phyloP scores from a whole-genome alignment of 1,284 basidiomycete genomes.

The Ceratobasidium sp. region DNA sequence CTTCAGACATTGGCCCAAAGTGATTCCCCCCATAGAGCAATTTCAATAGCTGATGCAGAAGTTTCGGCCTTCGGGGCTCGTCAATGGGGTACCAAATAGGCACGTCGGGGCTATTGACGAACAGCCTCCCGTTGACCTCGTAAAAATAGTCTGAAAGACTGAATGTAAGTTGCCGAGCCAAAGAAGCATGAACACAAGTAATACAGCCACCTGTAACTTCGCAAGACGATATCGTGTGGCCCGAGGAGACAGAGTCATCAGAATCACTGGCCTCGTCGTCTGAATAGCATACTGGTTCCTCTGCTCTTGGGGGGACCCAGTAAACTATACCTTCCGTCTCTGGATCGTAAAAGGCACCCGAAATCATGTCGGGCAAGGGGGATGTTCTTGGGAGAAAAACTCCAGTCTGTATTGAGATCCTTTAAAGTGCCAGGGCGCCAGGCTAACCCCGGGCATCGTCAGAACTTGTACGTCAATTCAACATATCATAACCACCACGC shows the following conservation, averaged over 20 bases:
- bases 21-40: constrained; percentile 20
- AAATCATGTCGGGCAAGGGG: neutral
- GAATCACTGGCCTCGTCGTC: constrained; percentile 32
- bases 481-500: neutral
- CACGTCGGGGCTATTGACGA: constrained; percentile 22
- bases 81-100: constrained; percentile 23
- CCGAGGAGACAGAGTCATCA: constrained; percentile 12
- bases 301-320: constrained; percentile 4
- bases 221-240: constrained; percentile 19
- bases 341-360: constrained; percentile 22
- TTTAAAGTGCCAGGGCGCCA: constrained; percentile 1
- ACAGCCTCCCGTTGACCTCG: constrained; percentile 22
- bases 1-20: constrained; percentile 18
- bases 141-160: constrained; percentile 21
- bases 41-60: constrained; percentile 4
- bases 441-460: neutral
- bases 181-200: neutral
- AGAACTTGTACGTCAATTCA: constrained; percentile 1
- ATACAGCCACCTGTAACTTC: constrained; percentile 6
- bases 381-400: neutral
- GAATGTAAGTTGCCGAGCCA: neutral
- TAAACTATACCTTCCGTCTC: constrained; percentile 22
- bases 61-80: neutral
- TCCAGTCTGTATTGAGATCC: neutral
- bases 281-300: neutral